phyloP scores from a whole-genome alignment of 768 basidiomycete genomes.

The Melanogaster broomeanus region DNA sequence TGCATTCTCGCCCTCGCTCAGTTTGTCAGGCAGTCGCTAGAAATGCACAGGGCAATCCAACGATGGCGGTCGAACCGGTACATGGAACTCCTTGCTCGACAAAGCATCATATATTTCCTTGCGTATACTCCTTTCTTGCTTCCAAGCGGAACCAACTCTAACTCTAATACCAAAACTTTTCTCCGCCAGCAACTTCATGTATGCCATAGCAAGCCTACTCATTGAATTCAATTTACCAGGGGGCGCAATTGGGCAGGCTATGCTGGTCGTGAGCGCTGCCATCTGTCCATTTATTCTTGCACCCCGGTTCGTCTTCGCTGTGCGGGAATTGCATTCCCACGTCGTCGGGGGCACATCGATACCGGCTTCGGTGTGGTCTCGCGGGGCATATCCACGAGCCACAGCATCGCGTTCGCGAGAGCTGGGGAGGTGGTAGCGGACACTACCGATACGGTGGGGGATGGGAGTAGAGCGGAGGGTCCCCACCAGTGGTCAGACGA shows the following conservation, averaged over 20 bases:
- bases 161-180: no score
- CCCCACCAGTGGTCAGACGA: no score
- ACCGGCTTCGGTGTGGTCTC: constrained; percentile 8
- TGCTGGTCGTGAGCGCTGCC: background rate
- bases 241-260: no score
- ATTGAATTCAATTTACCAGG: no score
- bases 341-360: background rate
- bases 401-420: no score
- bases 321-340: constrained; percentile 12
- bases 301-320: constrained; percentile 20
- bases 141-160: background rate
- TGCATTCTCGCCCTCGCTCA: constrained; percentile 5
- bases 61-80: constrained; percentile 14
- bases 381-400: background rate
- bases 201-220: background rate
- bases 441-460: no score
- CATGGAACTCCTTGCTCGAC: constrained; percentile 9
- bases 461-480: no score
- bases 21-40: constrained; percentile 7
- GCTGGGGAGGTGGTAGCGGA: background rate
- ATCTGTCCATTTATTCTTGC: constrained; percentile 8
- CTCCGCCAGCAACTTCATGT: no score
- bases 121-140: constrained; percentile 7
- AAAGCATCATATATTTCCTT: constrained; percentile 19
- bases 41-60: constrained; percentile 8